Conservation (phyloP, 2,329 filamentous ascomycete genomes). For the Botrytis byssoidea region DNA sequence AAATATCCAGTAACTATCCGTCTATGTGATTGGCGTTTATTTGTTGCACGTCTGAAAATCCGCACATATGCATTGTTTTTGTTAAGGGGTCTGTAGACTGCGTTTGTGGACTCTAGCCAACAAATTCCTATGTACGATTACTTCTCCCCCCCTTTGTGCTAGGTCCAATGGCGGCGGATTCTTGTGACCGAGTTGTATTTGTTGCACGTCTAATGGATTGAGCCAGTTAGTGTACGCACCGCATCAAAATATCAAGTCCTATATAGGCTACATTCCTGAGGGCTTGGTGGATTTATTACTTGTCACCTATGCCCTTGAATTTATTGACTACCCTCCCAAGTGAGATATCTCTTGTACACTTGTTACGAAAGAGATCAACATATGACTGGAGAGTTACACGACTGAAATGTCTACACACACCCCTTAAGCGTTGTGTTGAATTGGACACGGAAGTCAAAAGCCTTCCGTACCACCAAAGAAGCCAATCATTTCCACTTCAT, state of each 20-base stretch:
- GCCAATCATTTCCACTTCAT: background rate
- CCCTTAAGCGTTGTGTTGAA: accelerated
- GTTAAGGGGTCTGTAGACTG: background rate
- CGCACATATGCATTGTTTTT: background rate
- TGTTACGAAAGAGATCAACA: too few relatives aligned
- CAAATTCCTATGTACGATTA: background rate
- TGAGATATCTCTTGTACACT: too few relatives aligned
- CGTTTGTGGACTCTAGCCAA: background rate
- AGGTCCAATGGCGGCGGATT: background rate
- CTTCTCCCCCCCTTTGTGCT: too few relatives aligned
- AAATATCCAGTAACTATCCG: background rate
- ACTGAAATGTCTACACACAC: background rate
- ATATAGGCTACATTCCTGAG: too few relatives aligned
- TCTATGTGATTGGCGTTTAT: background rate
- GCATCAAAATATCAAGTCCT: too few relatives aligned
- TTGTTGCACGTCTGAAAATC: background rate
- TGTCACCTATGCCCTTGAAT: too few relatives aligned
- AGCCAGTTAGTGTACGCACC: background rate
- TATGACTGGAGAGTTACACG: background rate
- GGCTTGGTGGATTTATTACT: too few relatives aligned
- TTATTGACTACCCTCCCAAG: too few relatives aligned
- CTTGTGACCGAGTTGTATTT: background rate
- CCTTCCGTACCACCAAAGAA: background rate
- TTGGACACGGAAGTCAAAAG: background rate
- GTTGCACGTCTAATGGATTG: background rate